A percentile compares a stretch with the other conserved stretches of the same genome.
These are phyloP conservation scores for Phytophthora pluvialis DNA, from an alignment of 352 stramenopile species.

Conservation along the genomic window DNA sequence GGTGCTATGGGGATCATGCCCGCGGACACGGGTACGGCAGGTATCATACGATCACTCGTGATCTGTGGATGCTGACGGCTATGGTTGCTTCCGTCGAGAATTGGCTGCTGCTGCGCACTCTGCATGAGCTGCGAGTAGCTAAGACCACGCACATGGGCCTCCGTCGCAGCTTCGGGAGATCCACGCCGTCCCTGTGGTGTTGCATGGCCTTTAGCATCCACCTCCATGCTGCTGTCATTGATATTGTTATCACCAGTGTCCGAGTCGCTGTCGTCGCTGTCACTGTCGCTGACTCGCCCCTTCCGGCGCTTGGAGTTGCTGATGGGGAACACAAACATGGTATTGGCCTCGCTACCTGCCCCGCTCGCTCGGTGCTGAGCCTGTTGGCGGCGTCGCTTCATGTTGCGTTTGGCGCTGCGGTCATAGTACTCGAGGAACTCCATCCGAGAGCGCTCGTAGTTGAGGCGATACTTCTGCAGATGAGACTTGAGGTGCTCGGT, in stretches of 20 bases:
- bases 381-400: slow-evolving; percentile 56
- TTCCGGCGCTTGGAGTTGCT: slow-evolving; percentile 57
- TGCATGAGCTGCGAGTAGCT: slow-evolving; percentile 47
- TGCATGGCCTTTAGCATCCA: slow-evolving; percentile 20
- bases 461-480: slow-evolving; percentile 90
- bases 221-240: slow-evolving; percentile 40
- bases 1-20: slow-evolving; percentile 26
- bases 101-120: slow-evolving; percentile 28
- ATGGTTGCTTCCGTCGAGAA: slow-evolving; percentile 20
- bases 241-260: slow-evolving; percentile 33
- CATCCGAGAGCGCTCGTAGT: slow-evolving; percentile 84
- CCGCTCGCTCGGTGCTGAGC: slow-evolving; percentile 36
- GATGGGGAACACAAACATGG: slow-evolving; percentile 86
- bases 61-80: slow-evolving; percentile 18
- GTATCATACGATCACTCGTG: slow-evolving; percentile 22
- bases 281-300: slow-evolving; percentile 40
- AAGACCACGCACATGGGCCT: slow-evolving; percentile 15
- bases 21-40: slow-evolving; percentile 7
- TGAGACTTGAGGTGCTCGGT: slow-evolving; percentile 91
- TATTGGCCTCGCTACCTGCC: slow-evolving; percentile 53
- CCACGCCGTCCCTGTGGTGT: slow-evolving; percentile 17
- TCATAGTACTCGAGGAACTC: slow-evolving; percentile 91
- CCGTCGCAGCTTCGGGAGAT: slow-evolving; percentile 12
- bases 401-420: slow-evolving; percentile 69
- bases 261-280: slow-evolving; percentile 50